Conservation (phyloP, 768 basidiomycete genomes). For the Lentinula sp. region DNA sequence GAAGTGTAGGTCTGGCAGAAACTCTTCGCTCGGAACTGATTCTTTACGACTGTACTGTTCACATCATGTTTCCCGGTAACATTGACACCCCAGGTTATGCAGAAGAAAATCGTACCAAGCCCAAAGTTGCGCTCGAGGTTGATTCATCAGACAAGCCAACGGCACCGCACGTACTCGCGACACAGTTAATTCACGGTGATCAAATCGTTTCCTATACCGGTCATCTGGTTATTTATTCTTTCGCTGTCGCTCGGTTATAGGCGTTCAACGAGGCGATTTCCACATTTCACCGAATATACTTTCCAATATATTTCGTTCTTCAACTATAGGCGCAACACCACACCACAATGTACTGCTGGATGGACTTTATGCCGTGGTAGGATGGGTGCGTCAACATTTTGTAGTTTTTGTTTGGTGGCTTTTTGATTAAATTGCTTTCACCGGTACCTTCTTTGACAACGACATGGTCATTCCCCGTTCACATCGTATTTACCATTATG, state of each 20-base stretch:
- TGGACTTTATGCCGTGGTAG: slow-evolving; percentile 35
- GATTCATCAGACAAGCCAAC: slow-evolving; percentile 67
- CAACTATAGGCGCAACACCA: slow-evolving; percentile 59
- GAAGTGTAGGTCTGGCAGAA: slow-evolving; percentile 68
- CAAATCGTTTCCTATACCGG: background rate
- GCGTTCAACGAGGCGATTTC: slow-evolving; percentile 61
- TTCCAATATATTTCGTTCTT: slow-evolving; percentile 60
- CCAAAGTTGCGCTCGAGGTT: slow-evolving; percentile 65
- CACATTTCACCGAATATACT: slow-evolving; percentile 75
- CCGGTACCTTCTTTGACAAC: background rate
- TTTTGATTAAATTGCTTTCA: background rate
- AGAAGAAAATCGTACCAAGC: slow-evolving; percentile 48
- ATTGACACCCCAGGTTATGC: background rate
- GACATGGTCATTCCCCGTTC: slow-evolving; percentile 3
- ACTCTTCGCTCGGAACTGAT: slow-evolving; percentile 73
- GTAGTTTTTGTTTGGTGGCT: background rate
- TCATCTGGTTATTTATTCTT: background rate
- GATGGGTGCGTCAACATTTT: slow-evolving; percentile 30
- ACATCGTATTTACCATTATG: background rate
- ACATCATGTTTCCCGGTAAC: slow-evolving; percentile 71
- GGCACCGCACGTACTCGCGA: slow-evolving; percentile 60
- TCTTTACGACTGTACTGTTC: slow-evolving; percentile 71
- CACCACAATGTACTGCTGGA: slow-evolving; percentile 59
- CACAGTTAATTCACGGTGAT: slow-evolving; percentile 52
- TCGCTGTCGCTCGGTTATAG: slow-evolving; percentile 25